Conservation (phyloP, 1,284 basidiomycete species). For the Moniliella sp. region DNA sequence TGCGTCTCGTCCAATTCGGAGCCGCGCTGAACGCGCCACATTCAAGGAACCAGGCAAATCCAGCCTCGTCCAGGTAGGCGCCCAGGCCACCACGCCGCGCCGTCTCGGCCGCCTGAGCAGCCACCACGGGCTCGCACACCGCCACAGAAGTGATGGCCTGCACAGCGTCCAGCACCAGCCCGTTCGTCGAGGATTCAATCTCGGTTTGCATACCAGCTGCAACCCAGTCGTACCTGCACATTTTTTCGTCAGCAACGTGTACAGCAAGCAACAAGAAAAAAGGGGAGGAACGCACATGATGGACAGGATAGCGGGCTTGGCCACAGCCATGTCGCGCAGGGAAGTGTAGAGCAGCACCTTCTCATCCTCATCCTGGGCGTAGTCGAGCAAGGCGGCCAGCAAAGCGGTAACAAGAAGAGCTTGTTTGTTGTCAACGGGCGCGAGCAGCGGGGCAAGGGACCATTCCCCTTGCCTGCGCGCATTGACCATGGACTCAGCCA, state of each 20-base stretch:
- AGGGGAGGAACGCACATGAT: conserved; percentile 8
- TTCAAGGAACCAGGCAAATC: conserved; percentile 19
- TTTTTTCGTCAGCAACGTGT: not conserved
- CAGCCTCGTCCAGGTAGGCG: conserved; percentile 20
- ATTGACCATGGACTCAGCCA: conserved; percentile 8
- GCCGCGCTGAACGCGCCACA: conserved; percentile 15
- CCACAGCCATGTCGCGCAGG: conserved; percentile 17
- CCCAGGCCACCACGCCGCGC: conserved; percentile 16
- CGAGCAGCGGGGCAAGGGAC: conserved; percentile 13
- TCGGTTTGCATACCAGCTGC: conserved; percentile 18
- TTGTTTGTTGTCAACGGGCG: conserved; percentile 17
- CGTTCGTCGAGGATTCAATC: conserved; percentile 19
- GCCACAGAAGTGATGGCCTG: conserved; percentile 20
- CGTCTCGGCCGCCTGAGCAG: conserved; percentile 24
- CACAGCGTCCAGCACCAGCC: conserved; percentile 19
- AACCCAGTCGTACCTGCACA: conserved; percentile 14
- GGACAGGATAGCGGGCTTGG: conserved; percentile 23
- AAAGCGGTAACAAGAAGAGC: conserved; percentile 20
- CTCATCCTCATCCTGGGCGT: conserved; percentile 22
- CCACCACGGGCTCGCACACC: conserved; percentile 22
- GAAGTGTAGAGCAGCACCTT: conserved; percentile 16
- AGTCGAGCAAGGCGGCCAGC: conserved; percentile 15
- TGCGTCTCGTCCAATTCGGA: conserved; percentile 9
- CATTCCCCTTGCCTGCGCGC: conserved; percentile 8
- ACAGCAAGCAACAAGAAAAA: too few species aligned